These are phyloP conservation scores for Yamadazyma siamensis DNA, from an alignment of 1,139 yeast genomes.

Conservation along the genomic window DNA sequence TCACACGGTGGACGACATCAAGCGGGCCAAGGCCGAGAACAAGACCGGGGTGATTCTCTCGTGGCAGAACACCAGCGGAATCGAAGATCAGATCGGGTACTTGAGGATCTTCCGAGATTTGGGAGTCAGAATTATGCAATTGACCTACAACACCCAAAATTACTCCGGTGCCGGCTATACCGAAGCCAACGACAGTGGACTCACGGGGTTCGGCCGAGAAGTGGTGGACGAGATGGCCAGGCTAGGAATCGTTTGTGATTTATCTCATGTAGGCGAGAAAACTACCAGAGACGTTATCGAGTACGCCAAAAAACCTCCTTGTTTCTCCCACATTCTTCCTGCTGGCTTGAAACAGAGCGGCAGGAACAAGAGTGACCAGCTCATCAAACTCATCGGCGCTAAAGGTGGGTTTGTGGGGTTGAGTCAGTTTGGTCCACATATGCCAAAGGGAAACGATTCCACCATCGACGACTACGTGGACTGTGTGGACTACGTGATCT, in stretches of 20 bases:
- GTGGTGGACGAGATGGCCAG: slow-evolving; percentile 48
- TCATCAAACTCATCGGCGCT: slow-evolving; percentile 11
- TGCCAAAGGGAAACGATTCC: slow-evolving; percentile 15
- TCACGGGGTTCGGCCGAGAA: slow-evolving; percentile 38
- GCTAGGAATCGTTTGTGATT: slow-evolving; percentile 52
- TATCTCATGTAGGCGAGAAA: slow-evolving; percentile 47
- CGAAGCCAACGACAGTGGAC: slow-evolving; percentile 43
- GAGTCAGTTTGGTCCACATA: slow-evolving; percentile 14
- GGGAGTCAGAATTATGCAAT: slow-evolving; percentile 14
- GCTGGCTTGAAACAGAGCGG: slow-evolving; percentile 12
- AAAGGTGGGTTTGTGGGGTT: slow-evolving; percentile 15
- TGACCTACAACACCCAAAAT: slow-evolving; percentile 14
- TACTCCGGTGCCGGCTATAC: slow-evolving; percentile 14
- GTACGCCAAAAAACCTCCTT: slow-evolving; percentile 43
- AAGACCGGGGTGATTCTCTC: slow-evolving; percentile 14
- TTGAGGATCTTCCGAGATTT: slow-evolving; percentile 13
- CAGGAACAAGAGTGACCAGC: slow-evolving; percentile 12
- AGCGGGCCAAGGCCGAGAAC: slow-evolving; percentile 9
- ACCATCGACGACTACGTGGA: slow-evolving; percentile 15
- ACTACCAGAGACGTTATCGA: slow-evolving; percentile 45
- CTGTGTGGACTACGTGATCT: slow-evolving; percentile 13
- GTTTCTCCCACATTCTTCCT: slow-evolving; percentile 38
- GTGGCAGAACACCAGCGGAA: slow-evolving; percentile 15
- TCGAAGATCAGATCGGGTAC: slow-evolving; percentile 14
- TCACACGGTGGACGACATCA: slow-evolving; percentile 11